Percentiles rank a stretch among this genome's conserved stretches.
phyloP scores from a whole-genome alignment of 2,329 filamentous ascomycete species.

The Helicocarpus griseus region DNA sequence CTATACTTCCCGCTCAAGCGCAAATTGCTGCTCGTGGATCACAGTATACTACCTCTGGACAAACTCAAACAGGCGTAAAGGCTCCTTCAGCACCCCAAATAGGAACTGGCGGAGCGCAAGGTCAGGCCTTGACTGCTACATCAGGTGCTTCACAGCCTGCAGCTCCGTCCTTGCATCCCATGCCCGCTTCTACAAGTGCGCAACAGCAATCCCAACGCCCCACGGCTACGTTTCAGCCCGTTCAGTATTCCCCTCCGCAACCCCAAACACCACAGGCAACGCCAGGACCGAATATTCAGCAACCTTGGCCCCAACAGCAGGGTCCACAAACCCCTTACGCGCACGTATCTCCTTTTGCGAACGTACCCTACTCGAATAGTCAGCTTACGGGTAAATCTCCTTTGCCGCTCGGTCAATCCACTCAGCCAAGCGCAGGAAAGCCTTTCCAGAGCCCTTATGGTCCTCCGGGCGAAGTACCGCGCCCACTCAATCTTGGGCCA shows the following conservation, averaged over 20 bases:
- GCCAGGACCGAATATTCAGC: conserved; percentile 22
- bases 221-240: not conserved
- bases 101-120: not conserved
- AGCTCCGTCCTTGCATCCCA: not conserved
- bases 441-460: conserved; percentile 5
- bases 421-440: conserved; percentile 2
- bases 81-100: not conserved
- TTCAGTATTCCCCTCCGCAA: conserved; percentile 1
- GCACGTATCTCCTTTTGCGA: conserved; percentile 15
- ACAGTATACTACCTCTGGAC: conserved; percentile 3
- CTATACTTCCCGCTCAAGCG: conserved; percentile 15
- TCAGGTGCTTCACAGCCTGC: not conserved
- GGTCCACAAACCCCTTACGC: conserved; percentile 23
- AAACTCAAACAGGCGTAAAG: conserved; percentile 3
- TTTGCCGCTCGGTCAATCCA: conserved; percentile 6
- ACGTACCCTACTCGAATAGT: conserved; percentile 7
- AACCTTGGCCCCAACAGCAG: conserved; percentile 25
- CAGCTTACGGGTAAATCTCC: conserved; percentile 4
- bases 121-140: not conserved
- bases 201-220: not conserved
- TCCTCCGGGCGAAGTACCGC: not conserved
- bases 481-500: not conserved
- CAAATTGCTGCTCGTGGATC: conserved; percentile 13
- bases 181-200: not conserved
- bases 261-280: not conserved